A percentile compares a stretch with the other conserved stretches of the same genome.
These are phyloP conservation scores for Nemania bipapillata DNA, from an alignment of 2,329 filamentous ascomycete species.

Conservation along the genomic window DNA sequence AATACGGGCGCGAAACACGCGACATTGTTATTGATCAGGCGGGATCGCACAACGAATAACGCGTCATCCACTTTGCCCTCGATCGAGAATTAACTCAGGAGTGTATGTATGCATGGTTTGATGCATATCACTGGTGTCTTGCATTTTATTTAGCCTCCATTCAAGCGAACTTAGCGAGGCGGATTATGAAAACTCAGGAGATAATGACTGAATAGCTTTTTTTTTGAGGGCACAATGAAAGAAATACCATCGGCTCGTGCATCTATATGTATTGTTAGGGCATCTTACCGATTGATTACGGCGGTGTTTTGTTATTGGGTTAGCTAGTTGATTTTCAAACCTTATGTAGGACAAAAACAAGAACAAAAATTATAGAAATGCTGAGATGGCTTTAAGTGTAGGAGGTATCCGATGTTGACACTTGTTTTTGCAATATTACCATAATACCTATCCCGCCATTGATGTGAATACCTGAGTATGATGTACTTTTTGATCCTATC, in stretches of 20 bases:
- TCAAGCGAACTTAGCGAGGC: slow-evolving; percentile 34
- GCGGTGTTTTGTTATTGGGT: slow-evolving; percentile 2
- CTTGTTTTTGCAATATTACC: too few relatives aligned
- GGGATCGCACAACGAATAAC: slow-evolving; percentile 58
- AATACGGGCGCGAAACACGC: slow-evolving; percentile 61
- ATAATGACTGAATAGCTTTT: slow-evolving; percentile 9
- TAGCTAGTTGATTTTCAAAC: slow-evolving; percentile 1
- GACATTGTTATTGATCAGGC: slow-evolving; percentile 57
- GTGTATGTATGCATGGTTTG: background rate
- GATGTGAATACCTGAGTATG: too few relatives aligned
- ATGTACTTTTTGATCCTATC: background rate
- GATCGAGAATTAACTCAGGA: background rate
- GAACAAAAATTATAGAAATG: background rate
- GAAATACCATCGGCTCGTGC: slow-evolving; percentile 29
- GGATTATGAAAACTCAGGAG: slow-evolving; percentile 22
- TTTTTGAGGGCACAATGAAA: slow-evolving; percentile 1
- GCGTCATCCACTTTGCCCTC: background rate
- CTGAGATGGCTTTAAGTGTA: background rate
- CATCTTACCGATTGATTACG: background rate
- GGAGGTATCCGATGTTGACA: too few relatives aligned
- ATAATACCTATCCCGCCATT: too few relatives aligned
- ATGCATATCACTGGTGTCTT: background rate
- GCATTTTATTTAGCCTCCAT: slow-evolving; percentile 17
- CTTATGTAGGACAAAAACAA: background rate
- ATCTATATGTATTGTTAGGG: background rate